These are phyloP conservation scores for Penicillium occitanis DNA, from an alignment of 2,329 filamentous ascomycete species.

Conservation along the genomic window DNA sequence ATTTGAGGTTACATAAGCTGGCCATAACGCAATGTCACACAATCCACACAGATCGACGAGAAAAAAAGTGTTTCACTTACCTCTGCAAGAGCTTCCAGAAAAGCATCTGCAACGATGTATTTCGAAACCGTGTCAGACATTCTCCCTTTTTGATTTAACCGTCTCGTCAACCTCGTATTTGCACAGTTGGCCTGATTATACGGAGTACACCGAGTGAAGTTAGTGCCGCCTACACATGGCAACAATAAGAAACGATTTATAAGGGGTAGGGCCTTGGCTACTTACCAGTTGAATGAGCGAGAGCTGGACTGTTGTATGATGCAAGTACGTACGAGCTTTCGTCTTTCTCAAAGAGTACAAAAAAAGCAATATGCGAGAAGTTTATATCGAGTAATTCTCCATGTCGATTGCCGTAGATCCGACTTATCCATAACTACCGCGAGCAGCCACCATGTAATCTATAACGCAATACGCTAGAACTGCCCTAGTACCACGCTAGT, in stretches of 20 bases:
- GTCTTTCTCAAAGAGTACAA: neutral
- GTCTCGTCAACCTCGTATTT: neutral
- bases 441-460: neutral
- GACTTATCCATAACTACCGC: neutral
- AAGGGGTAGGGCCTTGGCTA: neutral
- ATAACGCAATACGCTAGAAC: neutral
- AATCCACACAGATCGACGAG: neutral
- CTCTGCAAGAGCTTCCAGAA: slow-evolving; percentile 24
- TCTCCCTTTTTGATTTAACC: neutral
- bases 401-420: neutral
- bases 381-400: slow-evolving; percentile 6
- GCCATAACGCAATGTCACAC: neutral
- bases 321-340: neutral
- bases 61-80: slow-evolving; percentile 12
- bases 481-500: neutral
- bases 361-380: slow-evolving; percentile 2
- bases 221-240: neutral
- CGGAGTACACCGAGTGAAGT: neutral
- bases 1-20: slow-evolving; percentile 16
- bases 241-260: neutral
- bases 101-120: slow-evolving; percentile 24
- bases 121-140: slow-evolving; percentile 12
- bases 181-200: neutral
- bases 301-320: neutral
- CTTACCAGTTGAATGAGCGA: neutral